These are phyloP conservation scores for Earliella scabrosa DNA, from an alignment of 1,284 basidiomycete genomes.

Conservation along the genomic window DNA sequence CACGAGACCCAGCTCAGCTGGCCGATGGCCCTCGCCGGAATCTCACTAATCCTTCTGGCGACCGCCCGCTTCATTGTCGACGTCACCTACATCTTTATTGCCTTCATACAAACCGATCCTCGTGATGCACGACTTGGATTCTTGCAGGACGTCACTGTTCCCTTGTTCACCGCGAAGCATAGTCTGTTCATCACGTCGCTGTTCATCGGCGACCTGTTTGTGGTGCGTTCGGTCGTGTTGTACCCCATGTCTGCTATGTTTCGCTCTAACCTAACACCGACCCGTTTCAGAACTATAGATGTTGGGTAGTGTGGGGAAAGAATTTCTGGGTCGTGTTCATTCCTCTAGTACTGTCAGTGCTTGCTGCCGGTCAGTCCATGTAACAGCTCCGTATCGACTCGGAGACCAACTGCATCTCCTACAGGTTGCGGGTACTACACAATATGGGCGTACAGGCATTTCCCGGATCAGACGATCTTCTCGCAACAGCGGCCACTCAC, in stretches of 20 bases:
- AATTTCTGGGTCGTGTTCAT: conserved; percentile 18
- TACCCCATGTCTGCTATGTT: no score
- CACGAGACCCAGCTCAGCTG: conserved; percentile 8
- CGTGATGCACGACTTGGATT: conserved; percentile 49
- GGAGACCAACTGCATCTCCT: neutral
- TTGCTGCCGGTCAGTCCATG: conserved; percentile 16
- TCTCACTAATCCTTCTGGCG: conserved; percentile 20
- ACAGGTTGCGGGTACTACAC: conserved; percentile 2
- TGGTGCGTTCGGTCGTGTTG: conserved; percentile 9
- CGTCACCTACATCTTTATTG: conserved; percentile 20
- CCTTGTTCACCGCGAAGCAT: conserved; percentile 23
- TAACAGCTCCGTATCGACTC: neutral
- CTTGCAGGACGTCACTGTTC: conserved; percentile 44
- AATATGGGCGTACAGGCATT: conserved; percentile 10
- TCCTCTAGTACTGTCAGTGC: conserved; percentile 20
- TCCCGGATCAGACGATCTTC: conserved; percentile 4
- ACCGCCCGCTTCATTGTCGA: conserved; percentile 23
- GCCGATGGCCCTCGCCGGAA: conserved; percentile 18
- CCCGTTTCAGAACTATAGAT: conserved; percentile 21
- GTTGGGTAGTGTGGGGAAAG: conserved; percentile 28
- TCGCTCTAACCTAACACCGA: neutral
- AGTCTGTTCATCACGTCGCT: conserved; percentile 16
- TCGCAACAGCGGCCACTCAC: conserved; percentile 14
- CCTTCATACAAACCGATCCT: conserved; percentile 25
- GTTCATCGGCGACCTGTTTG: conserved; percentile 25